phyloP scores from a whole-genome alignment of 768 basidiomycete genomes.

The Tricholomella constricta region DNA sequence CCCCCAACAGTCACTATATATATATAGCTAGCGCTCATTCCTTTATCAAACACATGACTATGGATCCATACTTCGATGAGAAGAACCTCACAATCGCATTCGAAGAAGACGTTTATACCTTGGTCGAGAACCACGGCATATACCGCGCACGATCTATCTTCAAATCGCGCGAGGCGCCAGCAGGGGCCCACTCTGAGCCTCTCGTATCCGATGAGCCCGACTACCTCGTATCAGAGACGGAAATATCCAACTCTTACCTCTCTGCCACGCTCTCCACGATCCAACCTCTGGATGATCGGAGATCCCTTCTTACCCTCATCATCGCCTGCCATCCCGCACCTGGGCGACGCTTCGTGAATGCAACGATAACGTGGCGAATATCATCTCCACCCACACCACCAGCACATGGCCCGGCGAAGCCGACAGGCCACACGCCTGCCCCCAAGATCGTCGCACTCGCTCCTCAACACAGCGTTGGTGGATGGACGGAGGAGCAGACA shows the following conservation, averaged over 20 bases:
- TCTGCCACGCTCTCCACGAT: constrained; percentile 21
- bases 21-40: neutral
- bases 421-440: neutral
- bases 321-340: constrained; percentile 23
- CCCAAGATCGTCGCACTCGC: constrained; percentile 19
- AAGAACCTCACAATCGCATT: constrained; percentile 17
- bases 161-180: constrained; percentile 1
- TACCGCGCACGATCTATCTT: constrained; percentile 15
- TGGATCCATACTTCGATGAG: constrained; percentile 7
- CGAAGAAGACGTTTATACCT: constrained; percentile 17
- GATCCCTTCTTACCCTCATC: constrained; percentile 20
- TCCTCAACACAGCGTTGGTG: constrained; percentile 23
- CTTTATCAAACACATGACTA: neutral
- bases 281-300: constrained; percentile 19
- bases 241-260: constrained; percentile 22
- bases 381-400: constrained; percentile 1
- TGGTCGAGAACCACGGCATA: constrained; percentile 5
- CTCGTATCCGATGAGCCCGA: constrained; percentile 4
- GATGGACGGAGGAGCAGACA: constrained; percentile 26
- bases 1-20: neutral
- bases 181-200: neutral
- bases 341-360: constrained; percentile 18
- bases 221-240: constrained; percentile 21
- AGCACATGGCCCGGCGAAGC: neutral
- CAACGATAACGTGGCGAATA: constrained; percentile 19